These are phyloP conservation scores for Eucommia ulmoides DNA, from an alignment of 257 asterid genomes.

Conservation along the genomic window DNA sequence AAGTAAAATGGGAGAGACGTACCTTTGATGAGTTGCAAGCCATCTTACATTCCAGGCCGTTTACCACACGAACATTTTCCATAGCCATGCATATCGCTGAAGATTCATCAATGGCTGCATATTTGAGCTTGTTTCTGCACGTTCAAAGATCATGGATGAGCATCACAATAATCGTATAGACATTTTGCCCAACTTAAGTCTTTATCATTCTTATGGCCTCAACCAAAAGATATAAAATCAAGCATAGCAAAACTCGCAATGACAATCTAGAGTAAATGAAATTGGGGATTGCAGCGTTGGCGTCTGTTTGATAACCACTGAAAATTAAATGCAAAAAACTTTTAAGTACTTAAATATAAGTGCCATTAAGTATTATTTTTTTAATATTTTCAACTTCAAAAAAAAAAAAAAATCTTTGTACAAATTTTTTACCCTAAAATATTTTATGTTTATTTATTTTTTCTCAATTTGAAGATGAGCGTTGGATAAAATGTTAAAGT, in stretches of 20 bases:
- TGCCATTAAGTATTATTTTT: too few species aligned
- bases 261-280: not conserved
- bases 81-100: slow-evolving; percentile 1
- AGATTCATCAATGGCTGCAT: not conserved
- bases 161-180: not conserved
- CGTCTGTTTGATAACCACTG: not conserved
- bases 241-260: not conserved
- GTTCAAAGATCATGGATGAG: not conserved
- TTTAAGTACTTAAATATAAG: too few species aligned
- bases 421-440: too few species aligned
- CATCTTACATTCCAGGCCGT: slow-evolving; percentile 2
- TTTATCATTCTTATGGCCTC: not conserved
- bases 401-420: too few species aligned
- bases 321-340: too few species aligned
- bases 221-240: not conserved
- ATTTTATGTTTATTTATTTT: too few species aligned
- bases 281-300: too few species aligned
- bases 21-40: slow-evolving; percentile 3
- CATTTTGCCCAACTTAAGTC: not conserved
- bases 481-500: not conserved
- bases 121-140: slow-evolving; percentile 1
- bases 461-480: not conserved
- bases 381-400: too few species aligned
- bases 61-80: slow-evolving; percentile 1
- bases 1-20: not conserved